These are phyloP conservation scores for Trifolium pratense DNA, from an alignment of 306 rosid genomes.

Conservation along the genomic window DNA sequence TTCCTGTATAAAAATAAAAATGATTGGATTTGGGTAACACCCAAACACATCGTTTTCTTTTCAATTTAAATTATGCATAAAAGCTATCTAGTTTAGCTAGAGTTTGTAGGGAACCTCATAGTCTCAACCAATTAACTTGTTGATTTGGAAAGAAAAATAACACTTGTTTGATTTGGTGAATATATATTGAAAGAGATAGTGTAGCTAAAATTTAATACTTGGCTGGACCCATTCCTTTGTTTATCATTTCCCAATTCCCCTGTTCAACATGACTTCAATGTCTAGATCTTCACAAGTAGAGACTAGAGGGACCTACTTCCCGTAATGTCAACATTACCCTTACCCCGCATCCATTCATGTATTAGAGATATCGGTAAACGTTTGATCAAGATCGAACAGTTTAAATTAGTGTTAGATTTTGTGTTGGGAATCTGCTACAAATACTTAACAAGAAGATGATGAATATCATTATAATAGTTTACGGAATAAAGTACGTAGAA, in stretches of 20 bases:
- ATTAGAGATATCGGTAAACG: no score
- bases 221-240: slow-evolving; percentile 41
- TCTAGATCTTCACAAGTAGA: slow-evolving; percentile 10
- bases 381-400: no score
- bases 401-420: no score
- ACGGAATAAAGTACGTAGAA: no score
- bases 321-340: no score
- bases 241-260: slow-evolving; percentile 25
- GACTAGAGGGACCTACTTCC: not conserved
- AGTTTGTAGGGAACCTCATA: slow-evolving; percentile 2
- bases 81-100: not conserved
- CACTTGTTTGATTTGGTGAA: slow-evolving; percentile 26
- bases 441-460: no score
- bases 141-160: not conserved
- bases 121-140: slow-evolving; percentile 3
- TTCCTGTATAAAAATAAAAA: slow-evolving; percentile 22
- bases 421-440: no score
- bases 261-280: slow-evolving; percentile 35
- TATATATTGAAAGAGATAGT: slow-evolving; percentile 14
- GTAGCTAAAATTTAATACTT: slow-evolving; percentile 23
- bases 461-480: no score
- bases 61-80: slow-evolving; percentile 1
- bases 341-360: no score
- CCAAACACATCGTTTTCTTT: slow-evolving; percentile 23
- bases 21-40: slow-evolving; percentile 50